These are phyloP conservation scores for Ramicandelaber brevisporus DNA, from an alignment of 192 early-diverging fungal genomes.

Conservation along the genomic window DNA sequence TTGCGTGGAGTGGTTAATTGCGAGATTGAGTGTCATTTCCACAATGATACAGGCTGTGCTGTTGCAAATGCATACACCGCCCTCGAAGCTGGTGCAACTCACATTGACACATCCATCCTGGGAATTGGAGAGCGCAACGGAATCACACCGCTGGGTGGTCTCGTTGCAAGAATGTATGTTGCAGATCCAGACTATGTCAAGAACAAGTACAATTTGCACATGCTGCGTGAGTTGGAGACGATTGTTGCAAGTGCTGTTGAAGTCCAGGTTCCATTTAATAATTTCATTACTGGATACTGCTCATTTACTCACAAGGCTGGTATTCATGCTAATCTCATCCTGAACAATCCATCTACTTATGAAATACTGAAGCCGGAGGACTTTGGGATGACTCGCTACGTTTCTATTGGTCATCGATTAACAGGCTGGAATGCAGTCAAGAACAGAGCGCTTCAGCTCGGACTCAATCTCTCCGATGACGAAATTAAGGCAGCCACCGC, in stretches of 20 bases:
- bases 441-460: conserved; percentile 86
- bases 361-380: conserved; percentile 96
- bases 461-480: conserved; percentile 59
- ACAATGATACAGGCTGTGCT: conserved; percentile 96
- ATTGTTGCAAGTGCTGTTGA: conserved; percentile 88
- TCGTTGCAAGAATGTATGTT: conserved; percentile 88
- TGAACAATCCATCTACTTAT: conserved; percentile 96
- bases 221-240: conserved; percentile 88
- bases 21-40: conserved; percentile 99
- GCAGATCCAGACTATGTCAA: conserved; percentile 77
- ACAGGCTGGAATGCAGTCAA: conserved; percentile 99
- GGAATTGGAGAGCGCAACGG: conserved; percentile 99
- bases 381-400: conserved; percentile 96
- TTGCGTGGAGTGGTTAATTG: conserved; percentile 83
- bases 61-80: conserved; percentile 97
- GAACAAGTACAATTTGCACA: conserved; percentile 78
- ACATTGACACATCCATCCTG: conserved; percentile 92
- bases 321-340: conserved; percentile 97
- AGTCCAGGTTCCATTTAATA: conserved; percentile 95
- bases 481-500: conserved; percentile 76
- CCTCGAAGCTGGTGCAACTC: conserved; percentile 89
- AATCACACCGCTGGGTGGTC: conserved; percentile 83
- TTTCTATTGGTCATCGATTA: conserved; percentile 86
- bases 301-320: conserved; percentile 99
- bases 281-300: conserved; percentile 97